Base-by-base conservation (phyloP, 192 early-diverging fungal genomes). In the Coemansia sp. region DNA sequence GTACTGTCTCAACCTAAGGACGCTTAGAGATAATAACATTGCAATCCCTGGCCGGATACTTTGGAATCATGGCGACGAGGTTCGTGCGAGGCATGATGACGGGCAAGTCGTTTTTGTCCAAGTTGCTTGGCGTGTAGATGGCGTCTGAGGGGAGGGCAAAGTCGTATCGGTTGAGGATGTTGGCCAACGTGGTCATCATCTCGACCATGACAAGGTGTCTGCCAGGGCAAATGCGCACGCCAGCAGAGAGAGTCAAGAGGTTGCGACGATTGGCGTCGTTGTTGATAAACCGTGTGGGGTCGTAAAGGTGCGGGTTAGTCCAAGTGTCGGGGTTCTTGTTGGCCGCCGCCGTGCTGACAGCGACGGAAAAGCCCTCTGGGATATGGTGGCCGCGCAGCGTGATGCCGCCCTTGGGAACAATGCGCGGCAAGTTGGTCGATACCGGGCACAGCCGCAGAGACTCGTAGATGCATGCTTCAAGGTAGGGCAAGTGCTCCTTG, bases 401-500 rank as follows among this genome's bases (percentile, higher is more conserved):
- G 0, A 70, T 43, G 20, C 80, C 80, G 68, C 76, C 72, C 25
- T 54, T 27, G 17, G 79, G 79, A 25, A 77, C 67, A 0, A 67
- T 42, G 31, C 79, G 69, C 37, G 74, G 74, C 40, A 77, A 60
- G 37, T 66, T 69, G 39, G 67, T 71, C 6, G 74, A 70, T 17
- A 73, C 71, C 17, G 80, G 70, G 32, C 71, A 69, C 10, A 83
- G 15, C 2, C 80, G 71, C 61, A 83, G 57, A 42, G 76, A 67
- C 62, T 83, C 80, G 25, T 60, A 58, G 15, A 83, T 62, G 36
- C 68, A 74, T 3, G 80, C 80, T 27, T 83, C 75, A 14, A 83
- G 59, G 32, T 71, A 74, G 4, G 75, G 80, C 56, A 51, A 54
- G 1, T 45, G 56, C 11, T 19, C 24, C 47, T 62, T 71, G 32